These are phyloP conservation scores for Penicillium antarcticum DNA, from an alignment of 495 filamentous ascomycete species.

Conservation along the genomic window DNA sequence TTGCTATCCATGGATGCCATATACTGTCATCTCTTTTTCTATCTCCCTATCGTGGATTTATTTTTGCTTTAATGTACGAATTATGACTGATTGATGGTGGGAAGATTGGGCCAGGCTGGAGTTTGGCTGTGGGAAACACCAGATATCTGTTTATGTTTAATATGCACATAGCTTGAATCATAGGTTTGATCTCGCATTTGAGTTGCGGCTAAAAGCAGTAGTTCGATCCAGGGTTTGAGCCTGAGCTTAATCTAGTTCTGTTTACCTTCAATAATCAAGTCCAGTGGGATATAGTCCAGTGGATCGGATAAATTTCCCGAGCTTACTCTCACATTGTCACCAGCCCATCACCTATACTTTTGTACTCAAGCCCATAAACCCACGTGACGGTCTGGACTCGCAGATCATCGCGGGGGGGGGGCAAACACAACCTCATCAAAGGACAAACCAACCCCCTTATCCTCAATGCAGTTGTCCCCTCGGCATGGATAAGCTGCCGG, in stretches of 20 bases:
- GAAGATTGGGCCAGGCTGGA: constrained; percentile 5
- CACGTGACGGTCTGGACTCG: constrained; percentile 24
- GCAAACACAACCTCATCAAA: constrained; percentile 7
- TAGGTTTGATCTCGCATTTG: too few relatives aligned
- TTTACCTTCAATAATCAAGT: too few relatives aligned
- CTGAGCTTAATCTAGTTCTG: too few relatives aligned
- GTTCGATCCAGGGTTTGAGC: too few relatives aligned
- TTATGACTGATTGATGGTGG: constrained; percentile 8
- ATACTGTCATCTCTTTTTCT: background rate
- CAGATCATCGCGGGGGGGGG: constrained; percentile 21
- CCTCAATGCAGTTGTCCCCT: constrained; percentile 32
- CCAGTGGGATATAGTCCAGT: too few relatives aligned
- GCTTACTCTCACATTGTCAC: background rate
- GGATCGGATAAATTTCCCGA: constrained; percentile 4
- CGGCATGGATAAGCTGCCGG: constrained; percentile 64
- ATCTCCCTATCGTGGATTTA: constrained; percentile 3
- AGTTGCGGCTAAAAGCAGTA: too few relatives aligned
- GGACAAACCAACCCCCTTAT: constrained; percentile 1
- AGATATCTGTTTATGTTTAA: background rate
- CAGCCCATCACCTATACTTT: background rate
- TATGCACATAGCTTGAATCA: constrained; percentile 3
- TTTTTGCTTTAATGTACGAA: constrained; percentile 7
- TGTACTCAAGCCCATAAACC: background rate
- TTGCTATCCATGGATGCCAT: background rate
- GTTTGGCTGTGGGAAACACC: constrained; percentile 10